Base-by-base conservation (phyloP, 169 alveolate species). In the Cyclospora cayetanensis region DNA sequence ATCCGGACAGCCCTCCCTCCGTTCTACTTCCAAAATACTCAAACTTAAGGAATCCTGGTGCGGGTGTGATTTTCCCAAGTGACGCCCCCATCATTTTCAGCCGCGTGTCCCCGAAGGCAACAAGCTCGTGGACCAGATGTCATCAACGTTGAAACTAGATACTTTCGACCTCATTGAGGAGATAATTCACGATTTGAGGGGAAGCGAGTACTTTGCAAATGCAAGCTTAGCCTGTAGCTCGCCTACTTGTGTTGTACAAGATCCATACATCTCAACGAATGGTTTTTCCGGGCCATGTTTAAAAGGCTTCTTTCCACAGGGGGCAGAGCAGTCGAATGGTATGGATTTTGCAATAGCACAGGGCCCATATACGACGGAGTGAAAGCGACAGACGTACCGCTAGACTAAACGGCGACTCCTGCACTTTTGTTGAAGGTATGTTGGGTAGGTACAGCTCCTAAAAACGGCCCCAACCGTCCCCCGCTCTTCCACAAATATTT, bases 41-140 rank as follows among this genome's bases (percentile, higher is more conserved):
- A 39, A 50, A 79, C 74, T 52, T 79, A 25, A 79, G 89, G 74
- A 79, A 79, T 35, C 25, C 41, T 27, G 89, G 89, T 25, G 89
- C 89, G 89, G 89, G 52, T 20, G 89, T 79, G 12, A 72, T 72
- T 25, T 79, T 79, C 52, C 89, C 89, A 20, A 79, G 52, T 43
- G 72, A 52, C n/a, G 89, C 89, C 42, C 89, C 89, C 43, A 46
- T 39, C 20, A 79, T 79, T n/a, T 79, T 79, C 72, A 79, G 53
- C 89, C 89, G 15, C 89, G 74, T 53, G 65, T 79, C 29, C 52
- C 46, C 89, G 89, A 79, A 50, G 74, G 89, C 22, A 79, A 79
- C 89, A 34, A 50, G n/a, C 89, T 60, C 31, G 89, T 79, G 53
- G 89, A 79, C 53, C 89, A 72, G 50, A 79, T 31, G 72, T 18